Conservation (phyloP, 805 yeast genomes). For the Candida methanosorbosa region DNA sequence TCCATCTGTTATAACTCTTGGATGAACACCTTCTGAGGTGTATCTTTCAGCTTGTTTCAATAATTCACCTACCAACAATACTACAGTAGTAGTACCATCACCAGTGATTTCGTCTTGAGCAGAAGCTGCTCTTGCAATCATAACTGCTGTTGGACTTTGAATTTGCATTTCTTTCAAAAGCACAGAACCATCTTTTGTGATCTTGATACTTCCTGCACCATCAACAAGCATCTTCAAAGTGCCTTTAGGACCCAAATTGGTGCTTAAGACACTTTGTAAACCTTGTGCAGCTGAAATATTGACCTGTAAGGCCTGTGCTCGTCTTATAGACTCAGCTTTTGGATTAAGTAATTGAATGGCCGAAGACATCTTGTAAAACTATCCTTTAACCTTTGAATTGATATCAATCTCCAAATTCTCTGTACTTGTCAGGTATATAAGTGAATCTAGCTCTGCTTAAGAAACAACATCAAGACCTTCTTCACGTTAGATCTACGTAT, state of each 20-base stretch:
- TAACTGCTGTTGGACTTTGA: conserved; percentile 81
- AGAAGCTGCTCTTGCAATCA: conserved; percentile 95
- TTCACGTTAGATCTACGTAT: too few species aligned
- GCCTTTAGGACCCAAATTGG: conserved; percentile 95
- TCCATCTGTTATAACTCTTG: conserved; percentile 90
- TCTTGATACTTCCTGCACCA: conserved; percentile 91
- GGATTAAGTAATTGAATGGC: conserved; percentile 88
- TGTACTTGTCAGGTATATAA: too few species aligned
- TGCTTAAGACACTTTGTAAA: conserved; percentile 80
- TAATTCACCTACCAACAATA: conserved; percentile 87
- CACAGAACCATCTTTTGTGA: conserved; percentile 96
- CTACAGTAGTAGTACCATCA: conserved; percentile 96
- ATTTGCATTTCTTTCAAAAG: conserved; percentile 94
- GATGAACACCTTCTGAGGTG: conserved; percentile 91
- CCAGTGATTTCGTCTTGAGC: conserved; percentile 99
- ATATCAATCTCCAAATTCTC: too few species aligned
- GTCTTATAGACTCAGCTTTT: conserved; percentile 93
- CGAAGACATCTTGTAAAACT: conserved; percentile 37
- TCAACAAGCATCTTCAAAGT: conserved; percentile 94
- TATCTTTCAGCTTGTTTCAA: conserved; percentile 91
- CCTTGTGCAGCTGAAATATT: conserved; percentile 97
- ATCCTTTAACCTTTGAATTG: too few species aligned
- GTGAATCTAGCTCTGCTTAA: too few species aligned
- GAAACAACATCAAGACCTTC: too few species aligned
- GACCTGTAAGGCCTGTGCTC: conserved; percentile 92